Evolutionary conservation across 306 rosid species (phyloP).

Genomic region (Lupinus albus): DNA sequence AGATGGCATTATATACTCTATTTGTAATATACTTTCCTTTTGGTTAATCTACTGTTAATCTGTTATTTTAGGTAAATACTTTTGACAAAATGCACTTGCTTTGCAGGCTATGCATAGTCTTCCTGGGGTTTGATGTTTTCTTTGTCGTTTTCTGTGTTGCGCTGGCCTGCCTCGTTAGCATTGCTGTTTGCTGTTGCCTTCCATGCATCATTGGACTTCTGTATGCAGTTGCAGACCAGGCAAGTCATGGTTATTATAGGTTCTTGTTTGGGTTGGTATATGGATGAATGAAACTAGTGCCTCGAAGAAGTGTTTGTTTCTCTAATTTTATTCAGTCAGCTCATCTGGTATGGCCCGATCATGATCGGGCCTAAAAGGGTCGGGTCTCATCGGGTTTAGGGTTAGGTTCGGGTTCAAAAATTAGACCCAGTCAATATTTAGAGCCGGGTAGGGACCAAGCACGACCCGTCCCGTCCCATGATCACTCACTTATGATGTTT

Average conservation of each 20-base stretch:
- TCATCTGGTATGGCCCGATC: too few relatives aligned
- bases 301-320: conserved; percentile 14
- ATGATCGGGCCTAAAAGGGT: too few relatives aligned
- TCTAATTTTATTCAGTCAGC: conserved; percentile 14
- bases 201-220: conserved; percentile 91
- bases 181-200: conserved; percentile 98
- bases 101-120: conserved; percentile 91
- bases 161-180: conserved; percentile 90
- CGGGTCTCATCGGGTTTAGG: too few relatives aligned
- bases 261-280: conserved; percentile 36
- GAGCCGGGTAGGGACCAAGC: too few relatives aligned
- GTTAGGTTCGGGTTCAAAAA: too few relatives aligned
- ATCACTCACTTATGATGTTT: too few relatives aligned
- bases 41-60: conserved; percentile 29
- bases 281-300: conserved; percentile 22
- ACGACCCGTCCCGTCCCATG: too few relatives aligned
- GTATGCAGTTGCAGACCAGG: conserved; percentile 98
- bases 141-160: conserved; percentile 98
- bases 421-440: too few relatives aligned
- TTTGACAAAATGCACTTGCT: conserved; percentile 42
- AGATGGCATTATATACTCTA: neutral
- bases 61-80: conserved; percentile 21
- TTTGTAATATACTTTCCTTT: conserved; percentile 28
- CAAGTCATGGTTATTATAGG: conserved; percentile 41
- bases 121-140: conserved; percentile 96